Evolutionary conservation across 1,284 basidiomycete species (phyloP).

Genomic region (Volvariella surrecta): DNA sequence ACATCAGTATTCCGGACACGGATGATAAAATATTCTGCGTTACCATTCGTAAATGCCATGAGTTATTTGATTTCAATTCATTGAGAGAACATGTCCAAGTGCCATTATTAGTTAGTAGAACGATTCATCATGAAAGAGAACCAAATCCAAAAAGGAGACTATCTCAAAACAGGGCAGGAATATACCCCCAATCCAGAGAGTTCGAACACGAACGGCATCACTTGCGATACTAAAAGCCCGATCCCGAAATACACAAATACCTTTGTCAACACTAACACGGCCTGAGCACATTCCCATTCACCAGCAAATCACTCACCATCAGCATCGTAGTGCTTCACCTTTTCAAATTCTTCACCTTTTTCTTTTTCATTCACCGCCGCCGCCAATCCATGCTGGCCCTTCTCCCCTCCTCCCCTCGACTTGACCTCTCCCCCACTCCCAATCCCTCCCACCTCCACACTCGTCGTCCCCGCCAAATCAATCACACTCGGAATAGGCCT

Average conservation of each 20-base stretch:
- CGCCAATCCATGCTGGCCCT: conserved; percentile 14
- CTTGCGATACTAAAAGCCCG: conserved; percentile 55
- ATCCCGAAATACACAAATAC: conserved; percentile 89
- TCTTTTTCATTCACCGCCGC: conserved; percentile 1
- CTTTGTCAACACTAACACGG: conserved; percentile 71
- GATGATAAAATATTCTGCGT: too few relatives aligned
- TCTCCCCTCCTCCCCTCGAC: conserved; percentile 18
- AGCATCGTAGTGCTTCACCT: conserved; percentile 73
- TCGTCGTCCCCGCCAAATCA: conserved; percentile 53
- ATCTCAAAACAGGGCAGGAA: conserved; percentile 16
- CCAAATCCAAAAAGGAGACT: too few relatives aligned
- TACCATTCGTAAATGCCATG: too few relatives aligned
- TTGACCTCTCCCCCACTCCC: conserved; percentile 24
- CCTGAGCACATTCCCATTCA: conserved; percentile 1
- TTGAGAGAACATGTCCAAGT: too few relatives aligned
- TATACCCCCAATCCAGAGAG: conserved; percentile 57
- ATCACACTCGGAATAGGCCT: conserved; percentile 81
- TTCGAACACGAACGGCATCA: conserved; percentile 63
- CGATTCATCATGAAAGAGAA: too few relatives aligned
- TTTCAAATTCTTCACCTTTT: conserved; percentile 18
- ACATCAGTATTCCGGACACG: too few relatives aligned
- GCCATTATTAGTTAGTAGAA: too few relatives aligned
- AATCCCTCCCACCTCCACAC: conserved; percentile 32
- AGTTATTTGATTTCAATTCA: too few relatives aligned
- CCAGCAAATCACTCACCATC: conserved; percentile 49